These are phyloP conservation scores for Hydnomerulius pinastri DNA, from an alignment of 768 basidiomycete genomes.

Conservation along the genomic window DNA sequence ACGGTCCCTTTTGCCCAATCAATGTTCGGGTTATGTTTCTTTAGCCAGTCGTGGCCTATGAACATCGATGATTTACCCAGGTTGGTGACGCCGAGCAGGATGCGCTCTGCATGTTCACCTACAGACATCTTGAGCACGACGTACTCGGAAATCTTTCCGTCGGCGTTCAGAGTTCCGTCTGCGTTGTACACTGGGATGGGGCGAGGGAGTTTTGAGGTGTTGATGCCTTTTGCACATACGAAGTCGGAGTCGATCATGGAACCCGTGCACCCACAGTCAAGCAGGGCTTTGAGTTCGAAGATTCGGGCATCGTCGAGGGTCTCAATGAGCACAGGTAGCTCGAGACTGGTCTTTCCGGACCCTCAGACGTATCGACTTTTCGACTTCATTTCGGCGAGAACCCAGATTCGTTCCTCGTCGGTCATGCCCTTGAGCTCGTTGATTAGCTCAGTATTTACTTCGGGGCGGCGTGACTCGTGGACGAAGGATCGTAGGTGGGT, in stretches of 20 bases:
- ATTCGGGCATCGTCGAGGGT: neutral
- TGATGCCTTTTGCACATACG: neutral
- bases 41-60: constrained; percentile 22
- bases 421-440: no score
- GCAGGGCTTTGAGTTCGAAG: neutral
- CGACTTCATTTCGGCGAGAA: no score
- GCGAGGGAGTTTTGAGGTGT: neutral
- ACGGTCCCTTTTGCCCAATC: neutral
- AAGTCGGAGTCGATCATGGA: constrained; percentile 14
- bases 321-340: no score
- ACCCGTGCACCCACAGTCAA: constrained; percentile 9
- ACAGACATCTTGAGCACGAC: neutral
- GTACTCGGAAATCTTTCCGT: constrained; percentile 6
- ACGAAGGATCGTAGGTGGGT: no score
- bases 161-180: constrained; percentile 8
- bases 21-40: constrained; percentile 19
- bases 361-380: no score
- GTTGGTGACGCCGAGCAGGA: neutral
- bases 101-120: neutral
- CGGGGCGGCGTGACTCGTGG: no score
- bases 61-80: neutral
- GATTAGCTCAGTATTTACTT: no score
- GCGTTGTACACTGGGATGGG: constrained; percentile 21
- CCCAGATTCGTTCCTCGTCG: no score
- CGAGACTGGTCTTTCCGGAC: no score